These are phyloP conservation scores for Gentiana straminea DNA, from an alignment of 257 asterid genomes.

Conservation along the genomic window DNA sequence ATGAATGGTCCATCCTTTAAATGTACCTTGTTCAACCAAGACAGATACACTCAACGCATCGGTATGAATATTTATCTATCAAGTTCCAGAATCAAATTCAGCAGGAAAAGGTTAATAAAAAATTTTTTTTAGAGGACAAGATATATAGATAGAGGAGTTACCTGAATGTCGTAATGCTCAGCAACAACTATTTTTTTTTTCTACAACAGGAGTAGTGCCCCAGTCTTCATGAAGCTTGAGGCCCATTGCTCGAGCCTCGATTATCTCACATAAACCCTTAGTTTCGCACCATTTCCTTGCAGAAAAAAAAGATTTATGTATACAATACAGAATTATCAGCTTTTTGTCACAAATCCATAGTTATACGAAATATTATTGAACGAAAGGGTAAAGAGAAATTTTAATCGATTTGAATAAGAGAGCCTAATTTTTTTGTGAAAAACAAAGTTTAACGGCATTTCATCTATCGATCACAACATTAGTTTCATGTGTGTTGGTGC, in stretches of 20 bases:
- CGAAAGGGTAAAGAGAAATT: too few relatives aligned
- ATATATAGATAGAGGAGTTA: slow-evolving; percentile 16
- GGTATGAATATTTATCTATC: slow-evolving; percentile 79
- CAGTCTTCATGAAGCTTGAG: slow-evolving; percentile 98
- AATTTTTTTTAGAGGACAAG: slow-evolving; percentile 9
- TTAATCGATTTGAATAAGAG: too few relatives aligned
- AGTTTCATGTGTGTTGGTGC: too few relatives aligned
- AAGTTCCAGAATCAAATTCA: slow-evolving; percentile 11
- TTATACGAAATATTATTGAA: too few relatives aligned
- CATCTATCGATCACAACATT: too few relatives aligned
- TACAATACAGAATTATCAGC: too few relatives aligned
- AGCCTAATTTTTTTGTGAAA: too few relatives aligned
- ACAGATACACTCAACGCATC: slow-evolving; percentile 97
- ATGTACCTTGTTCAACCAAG: slow-evolving; percentile 90
- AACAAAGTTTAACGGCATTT: too few relatives aligned
- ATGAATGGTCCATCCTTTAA: slow-evolving; percentile 80
- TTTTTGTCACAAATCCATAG: too few relatives aligned
- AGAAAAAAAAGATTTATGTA: too few relatives aligned
- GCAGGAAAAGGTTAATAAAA: slow-evolving; percentile 12
- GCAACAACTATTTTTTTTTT: slow-evolving; percentile 78
- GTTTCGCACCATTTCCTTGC: slow-evolving; percentile 73
- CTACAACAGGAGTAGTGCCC: slow-evolving; percentile 98
- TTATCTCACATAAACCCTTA: slow-evolving; percentile 67
- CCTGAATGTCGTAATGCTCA: slow-evolving; percentile 78
- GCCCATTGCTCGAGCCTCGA: slow-evolving; percentile 97